Base-by-base conservation (phyloP, 179 eudicot genomes). In the Dionaea muscipula region DNA sequence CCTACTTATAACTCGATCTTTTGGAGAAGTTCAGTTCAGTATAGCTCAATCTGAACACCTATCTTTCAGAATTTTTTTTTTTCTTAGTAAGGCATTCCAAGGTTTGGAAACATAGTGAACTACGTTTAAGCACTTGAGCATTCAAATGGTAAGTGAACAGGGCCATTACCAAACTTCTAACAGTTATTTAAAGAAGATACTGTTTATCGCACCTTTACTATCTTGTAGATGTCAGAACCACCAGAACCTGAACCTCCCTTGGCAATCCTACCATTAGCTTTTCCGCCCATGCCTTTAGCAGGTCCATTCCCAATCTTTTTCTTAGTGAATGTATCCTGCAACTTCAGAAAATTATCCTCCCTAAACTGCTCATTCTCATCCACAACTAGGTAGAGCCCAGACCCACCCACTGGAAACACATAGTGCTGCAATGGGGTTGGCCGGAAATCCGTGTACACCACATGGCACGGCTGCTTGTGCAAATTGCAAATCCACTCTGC, bases 381-480 rank as follows among this genome's bases (percentile, higher is more conserved):
- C 66, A 87, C 96, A 31, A 91, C 89, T 55, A 91, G 82, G 62
- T 87, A 87, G 68, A 91, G 62, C 16, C 98, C 98, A 0, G 91
- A 67, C 11, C 98, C 98, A 7, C 98, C 93, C 57, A 84, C 68
- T 1, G 98, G 98, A 54, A 91, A 91, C 57, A 81, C 94, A 33
- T 91, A 91, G 65, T 91, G 98, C 78, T 91, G 98, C 64, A 91
- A 68, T 1, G 98, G 98, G 0, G 96, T 91, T 0, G 96, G 98
- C 59, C 94, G 65, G 47, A 91, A 87, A 82, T 91, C 98, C 0
- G 98, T 87, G 49, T 91, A 91, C 21, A 91, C 98, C 64, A 91
- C 96, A 66, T 91, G 98, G 39, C 98, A 91, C 11, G 98, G 98
- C 75, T 91, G 96, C 57, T 88, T 91, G 53, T 88, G 98, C 45